Percentiles rank a stretch among this genome's conserved stretches.
phyloP scores from a whole-genome alignment of 805 yeast species.

The Lachancea sp. region DNA sequence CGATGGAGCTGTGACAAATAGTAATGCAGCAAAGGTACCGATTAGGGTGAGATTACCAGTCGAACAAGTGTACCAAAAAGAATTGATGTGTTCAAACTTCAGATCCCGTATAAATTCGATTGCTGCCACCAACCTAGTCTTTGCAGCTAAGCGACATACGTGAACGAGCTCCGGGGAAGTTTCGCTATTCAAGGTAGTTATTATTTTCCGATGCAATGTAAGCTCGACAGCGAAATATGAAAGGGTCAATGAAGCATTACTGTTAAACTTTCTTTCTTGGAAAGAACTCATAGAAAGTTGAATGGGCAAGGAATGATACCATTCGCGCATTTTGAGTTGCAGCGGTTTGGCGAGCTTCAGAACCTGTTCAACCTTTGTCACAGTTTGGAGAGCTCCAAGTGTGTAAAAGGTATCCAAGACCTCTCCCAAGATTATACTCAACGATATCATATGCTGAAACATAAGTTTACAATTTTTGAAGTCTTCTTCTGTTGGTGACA shows the following conservation, averaged over 20 bases:
- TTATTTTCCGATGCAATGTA: constrained; percentile 73
- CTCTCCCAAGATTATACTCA: constrained; percentile 64
- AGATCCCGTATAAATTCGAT: constrained; percentile 70
- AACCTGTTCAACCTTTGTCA: constrained; percentile 58
- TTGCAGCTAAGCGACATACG: constrained; percentile 83
- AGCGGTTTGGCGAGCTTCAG: constrained; percentile 74
- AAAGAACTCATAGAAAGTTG: constrained; percentile 57
- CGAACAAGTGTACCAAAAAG: constrained; percentile 86
- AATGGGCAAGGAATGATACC: constrained; percentile 70
- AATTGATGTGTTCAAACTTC: constrained; percentile 74
- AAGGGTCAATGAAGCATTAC: constrained; percentile 73
- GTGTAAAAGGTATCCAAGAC: constrained; percentile 69
- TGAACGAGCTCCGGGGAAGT: constrained; percentile 48
- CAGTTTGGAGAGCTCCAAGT: constrained; percentile 51
- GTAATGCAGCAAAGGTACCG: constrained; percentile 80
- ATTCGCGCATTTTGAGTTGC: constrained; percentile 60
- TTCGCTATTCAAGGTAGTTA: constrained; percentile 42
- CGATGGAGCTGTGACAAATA: constrained; percentile 59
- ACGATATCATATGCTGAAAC: constrained; percentile 59
- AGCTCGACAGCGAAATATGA: constrained; percentile 88
- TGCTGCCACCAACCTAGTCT: constrained; percentile 73
- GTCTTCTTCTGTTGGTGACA: constrained; percentile 40
- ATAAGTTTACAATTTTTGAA: constrained; percentile 63
- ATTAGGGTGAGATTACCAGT: constrained; percentile 72
- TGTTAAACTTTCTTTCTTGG: constrained; percentile 55